These are phyloP conservation scores for Nicotiana otophora DNA, from an alignment of 257 asterid species.

Conservation along the genomic window DNA sequence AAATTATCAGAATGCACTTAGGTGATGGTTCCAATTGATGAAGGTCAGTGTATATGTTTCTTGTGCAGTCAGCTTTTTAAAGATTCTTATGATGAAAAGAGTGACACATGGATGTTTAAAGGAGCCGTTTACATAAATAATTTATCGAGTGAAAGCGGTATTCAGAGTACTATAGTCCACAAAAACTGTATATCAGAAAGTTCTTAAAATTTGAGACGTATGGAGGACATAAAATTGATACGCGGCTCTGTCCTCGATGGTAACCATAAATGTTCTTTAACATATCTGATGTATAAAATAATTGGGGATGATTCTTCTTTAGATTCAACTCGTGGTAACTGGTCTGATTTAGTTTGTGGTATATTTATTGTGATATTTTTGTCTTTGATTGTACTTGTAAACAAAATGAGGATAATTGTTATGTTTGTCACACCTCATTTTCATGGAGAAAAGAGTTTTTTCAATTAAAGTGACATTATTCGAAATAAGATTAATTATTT, in stretches of 20 bases:
- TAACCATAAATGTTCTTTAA: not conserved
- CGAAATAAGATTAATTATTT: no score
- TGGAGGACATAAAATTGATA: slow-evolving; percentile 45
- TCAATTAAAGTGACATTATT: no score
- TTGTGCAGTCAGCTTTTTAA: slow-evolving; percentile 83
- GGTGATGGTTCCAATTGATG: slow-evolving; percentile 81
- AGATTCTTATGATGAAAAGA: slow-evolving; percentile 55
- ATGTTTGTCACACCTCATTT: not conserved
- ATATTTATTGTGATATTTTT: not conserved
- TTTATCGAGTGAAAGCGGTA: slow-evolving; percentile 24
- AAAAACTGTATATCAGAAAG: slow-evolving; percentile 53
- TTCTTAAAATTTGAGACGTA: slow-evolving; percentile 36
- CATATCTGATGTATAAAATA: not conserved
- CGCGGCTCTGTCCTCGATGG: slow-evolving; percentile 10
- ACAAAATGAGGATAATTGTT: not conserved
- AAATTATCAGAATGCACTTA: slow-evolving; percentile 32
- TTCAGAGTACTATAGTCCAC: slow-evolving; percentile 57
- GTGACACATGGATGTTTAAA: slow-evolving; percentile 72
- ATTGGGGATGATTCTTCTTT: not conserved
- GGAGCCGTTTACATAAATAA: slow-evolving; percentile 59
- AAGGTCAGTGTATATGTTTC: slow-evolving; percentile 70
- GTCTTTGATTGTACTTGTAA: not conserved
- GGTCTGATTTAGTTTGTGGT: not conserved
- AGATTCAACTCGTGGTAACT: not conserved
- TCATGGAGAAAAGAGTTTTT: no score